Conservation (phyloP, 1,284 basidiomycete genomes). For the Mycocalia duriaeana region DNA sequence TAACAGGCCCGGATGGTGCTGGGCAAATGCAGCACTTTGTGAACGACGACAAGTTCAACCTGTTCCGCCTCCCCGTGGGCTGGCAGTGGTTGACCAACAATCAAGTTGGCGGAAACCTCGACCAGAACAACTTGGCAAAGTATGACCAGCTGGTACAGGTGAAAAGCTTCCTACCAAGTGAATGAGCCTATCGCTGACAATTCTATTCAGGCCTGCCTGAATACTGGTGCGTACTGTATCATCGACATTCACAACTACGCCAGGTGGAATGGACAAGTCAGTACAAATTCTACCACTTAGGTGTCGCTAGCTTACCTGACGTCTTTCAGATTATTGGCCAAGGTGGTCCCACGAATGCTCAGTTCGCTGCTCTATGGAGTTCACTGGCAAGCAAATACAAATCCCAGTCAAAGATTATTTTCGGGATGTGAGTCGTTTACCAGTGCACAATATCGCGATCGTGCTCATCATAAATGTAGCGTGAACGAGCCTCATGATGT, state of each 20-base stretch:
- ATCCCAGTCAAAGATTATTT: conserved; percentile 45
- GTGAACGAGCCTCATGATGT: conserved; percentile 56
- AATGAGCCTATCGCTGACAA: conserved; percentile 45
- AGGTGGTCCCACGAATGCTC: conserved; percentile 52
- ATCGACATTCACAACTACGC: conserved; percentile 60
- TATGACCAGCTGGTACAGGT: conserved; percentile 51
- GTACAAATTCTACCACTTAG: too few species aligned
- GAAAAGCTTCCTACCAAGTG: conserved; percentile 33
- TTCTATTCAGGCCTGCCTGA: conserved; percentile 21
- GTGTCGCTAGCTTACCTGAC: too few species aligned
- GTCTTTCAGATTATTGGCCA: conserved; percentile 61
- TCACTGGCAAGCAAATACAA: conserved; percentile 49
- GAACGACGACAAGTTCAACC: conserved; percentile 43
- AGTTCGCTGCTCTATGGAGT: conserved; percentile 52
- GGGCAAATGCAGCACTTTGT: conserved; percentile 58
- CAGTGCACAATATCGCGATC: not conserved
- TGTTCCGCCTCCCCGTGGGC: conserved; percentile 47
- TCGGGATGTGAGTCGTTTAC: conserved; percentile 32
- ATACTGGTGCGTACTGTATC: conserved; percentile 38
- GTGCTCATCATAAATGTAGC: too few species aligned
- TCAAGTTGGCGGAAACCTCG: conserved; percentile 36
- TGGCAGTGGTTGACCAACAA: conserved; percentile 53
- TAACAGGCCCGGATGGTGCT: conserved; percentile 37
- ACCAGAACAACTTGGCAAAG: conserved; percentile 39
- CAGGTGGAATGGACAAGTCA: conserved; percentile 39